Percentiles rank a stretch among this genome's conserved stretches.
phyloP scores from a whole-genome alignment of 176 grass and related monocot genomes.

The Puccinellia tenuiflora region DNA sequence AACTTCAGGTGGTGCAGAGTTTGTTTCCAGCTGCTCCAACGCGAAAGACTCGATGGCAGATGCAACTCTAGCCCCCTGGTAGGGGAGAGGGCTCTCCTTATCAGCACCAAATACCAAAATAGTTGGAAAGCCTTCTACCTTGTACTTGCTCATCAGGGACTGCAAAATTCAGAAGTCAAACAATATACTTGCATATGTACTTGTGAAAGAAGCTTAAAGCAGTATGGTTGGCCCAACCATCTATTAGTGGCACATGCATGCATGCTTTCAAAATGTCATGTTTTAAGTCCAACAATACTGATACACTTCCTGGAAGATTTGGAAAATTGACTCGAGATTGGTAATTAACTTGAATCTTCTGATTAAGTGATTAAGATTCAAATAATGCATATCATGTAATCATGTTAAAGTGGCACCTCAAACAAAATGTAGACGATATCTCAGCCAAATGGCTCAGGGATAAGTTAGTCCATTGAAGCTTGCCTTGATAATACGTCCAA shows the following conservation, averaged over 20 bases:
- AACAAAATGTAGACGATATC: not conserved
- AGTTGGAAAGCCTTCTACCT: conserved; percentile 92
- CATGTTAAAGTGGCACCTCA: not conserved
- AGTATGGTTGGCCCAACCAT: not conserved
- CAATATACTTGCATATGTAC: not conserved
- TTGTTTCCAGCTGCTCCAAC: conserved; percentile 82
- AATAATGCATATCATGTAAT: not conserved
- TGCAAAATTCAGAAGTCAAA: conserved; percentile 38
- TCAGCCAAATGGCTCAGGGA: conserved; percentile 10
- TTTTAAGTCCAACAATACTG: not conserved
- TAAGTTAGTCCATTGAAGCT: not conserved
- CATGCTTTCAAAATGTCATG: not conserved
- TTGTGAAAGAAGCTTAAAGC: not conserved
- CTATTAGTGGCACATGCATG: not conserved
- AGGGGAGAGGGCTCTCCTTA: conserved; percentile 74
- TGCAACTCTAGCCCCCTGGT: conserved; percentile 72
- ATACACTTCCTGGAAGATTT: not conserved
- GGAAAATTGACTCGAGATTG: not conserved
- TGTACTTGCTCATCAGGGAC: conserved; percentile 99
- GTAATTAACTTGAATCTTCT: not conserved
- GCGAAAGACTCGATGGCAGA: conserved; percentile 83
- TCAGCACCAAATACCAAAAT: conserved; percentile 97
- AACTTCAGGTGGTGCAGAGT: conserved; percentile 79
- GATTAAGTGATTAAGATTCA: not conserved
- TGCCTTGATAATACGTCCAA: not conserved